These are phyloP conservation scores for Colletotrichum ledebouriae DNA, from an alignment of 2,329 filamentous ascomycete species.

Conservation along the genomic window DNA sequence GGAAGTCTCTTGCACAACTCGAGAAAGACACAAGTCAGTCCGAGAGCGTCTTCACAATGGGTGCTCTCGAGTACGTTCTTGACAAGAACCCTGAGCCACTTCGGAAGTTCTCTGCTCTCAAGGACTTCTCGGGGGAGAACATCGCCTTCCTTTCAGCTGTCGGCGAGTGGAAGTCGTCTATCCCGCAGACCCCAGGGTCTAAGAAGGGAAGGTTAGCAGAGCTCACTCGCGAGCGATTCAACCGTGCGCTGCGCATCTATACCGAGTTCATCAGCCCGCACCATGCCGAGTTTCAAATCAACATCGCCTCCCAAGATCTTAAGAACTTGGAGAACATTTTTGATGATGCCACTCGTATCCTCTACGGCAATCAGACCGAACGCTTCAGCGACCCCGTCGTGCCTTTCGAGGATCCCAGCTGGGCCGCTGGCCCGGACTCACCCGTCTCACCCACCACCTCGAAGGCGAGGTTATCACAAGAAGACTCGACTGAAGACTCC, in stretches of 20 bases:
- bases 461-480: background rate
- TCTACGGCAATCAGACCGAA: conserved; percentile 54
- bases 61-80: conserved; percentile 72
- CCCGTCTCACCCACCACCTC: too few relatives aligned
- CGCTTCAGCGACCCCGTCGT: conserved; percentile 56
- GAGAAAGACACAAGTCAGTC: conserved; percentile 51
- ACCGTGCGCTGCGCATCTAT: conserved; percentile 72
- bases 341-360: conserved; percentile 62
- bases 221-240: conserved; percentile 65
- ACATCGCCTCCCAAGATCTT: conserved; percentile 71
- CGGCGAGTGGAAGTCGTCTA: conserved; percentile 65
- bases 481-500: background rate
- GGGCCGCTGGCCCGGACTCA: background rate
- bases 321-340: conserved; percentile 69
- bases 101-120: conserved; percentile 73
- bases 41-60: conserved; percentile 61
- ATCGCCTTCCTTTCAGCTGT: conserved; percentile 74
- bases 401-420: conserved; percentile 54
- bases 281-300: conserved; percentile 76
- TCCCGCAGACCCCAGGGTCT: conserved; percentile 42
- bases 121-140: conserved; percentile 79
- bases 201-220: conserved; percentile 45
- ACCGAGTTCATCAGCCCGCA: conserved; percentile 70
- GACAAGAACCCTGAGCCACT: conserved; percentile 70
- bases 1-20: conserved; percentile 55